phyloP scores from a whole-genome alignment of 305 asterid genomes.

The Andrographis paniculata region DNA sequence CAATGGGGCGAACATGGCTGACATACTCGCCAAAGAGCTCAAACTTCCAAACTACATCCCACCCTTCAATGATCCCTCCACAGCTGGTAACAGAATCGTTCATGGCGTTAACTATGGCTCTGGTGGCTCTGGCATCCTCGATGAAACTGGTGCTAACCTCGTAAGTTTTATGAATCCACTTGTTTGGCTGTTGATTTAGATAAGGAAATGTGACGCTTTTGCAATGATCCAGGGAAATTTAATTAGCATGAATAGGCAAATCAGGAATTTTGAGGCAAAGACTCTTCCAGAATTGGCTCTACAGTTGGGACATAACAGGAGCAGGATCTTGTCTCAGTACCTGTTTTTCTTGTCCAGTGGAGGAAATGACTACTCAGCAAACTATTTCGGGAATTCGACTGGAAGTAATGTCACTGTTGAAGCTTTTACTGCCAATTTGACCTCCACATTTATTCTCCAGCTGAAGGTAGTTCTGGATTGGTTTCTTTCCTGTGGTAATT shows the following conservation, averaged over 20 bases:
- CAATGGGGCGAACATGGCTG: constrained; percentile 54
- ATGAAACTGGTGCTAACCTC: constrained; percentile 48
- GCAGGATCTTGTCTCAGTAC: constrained; percentile 21
- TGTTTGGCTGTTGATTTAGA: not conserved
- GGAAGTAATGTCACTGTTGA: constrained; percentile 31
- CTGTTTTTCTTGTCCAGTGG: constrained; percentile 66
- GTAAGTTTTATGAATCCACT: constrained; percentile 9
- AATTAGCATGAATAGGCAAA: constrained; percentile 45
- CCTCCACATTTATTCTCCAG: constrained; percentile 33
- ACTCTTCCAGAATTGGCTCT: constrained; percentile 43
- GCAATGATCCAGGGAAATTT: constrained; percentile 42
- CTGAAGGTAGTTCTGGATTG: constrained; percentile 32
- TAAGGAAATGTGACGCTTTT: not conserved
- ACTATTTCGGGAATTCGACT: constrained; percentile 39
- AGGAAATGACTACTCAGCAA: constrained; percentile 65
- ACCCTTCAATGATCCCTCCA: constrained; percentile 48
- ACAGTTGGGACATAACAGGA: constrained; percentile 24
- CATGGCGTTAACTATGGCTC: constrained; percentile 65
- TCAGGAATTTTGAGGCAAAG: constrained; percentile 46
- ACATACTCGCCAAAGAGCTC: constrained; percentile 35
- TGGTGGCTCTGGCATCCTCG: constrained; percentile 78
- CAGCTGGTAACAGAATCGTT: constrained; percentile 39
- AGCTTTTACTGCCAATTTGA: constrained; percentile 47
- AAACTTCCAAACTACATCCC: constrained; percentile 39
- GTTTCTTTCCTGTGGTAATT: not conserved